These are phyloP conservation scores for Solanum pinnatisectum DNA, from an alignment of 257 asterid species.

Conservation along the genomic window DNA sequence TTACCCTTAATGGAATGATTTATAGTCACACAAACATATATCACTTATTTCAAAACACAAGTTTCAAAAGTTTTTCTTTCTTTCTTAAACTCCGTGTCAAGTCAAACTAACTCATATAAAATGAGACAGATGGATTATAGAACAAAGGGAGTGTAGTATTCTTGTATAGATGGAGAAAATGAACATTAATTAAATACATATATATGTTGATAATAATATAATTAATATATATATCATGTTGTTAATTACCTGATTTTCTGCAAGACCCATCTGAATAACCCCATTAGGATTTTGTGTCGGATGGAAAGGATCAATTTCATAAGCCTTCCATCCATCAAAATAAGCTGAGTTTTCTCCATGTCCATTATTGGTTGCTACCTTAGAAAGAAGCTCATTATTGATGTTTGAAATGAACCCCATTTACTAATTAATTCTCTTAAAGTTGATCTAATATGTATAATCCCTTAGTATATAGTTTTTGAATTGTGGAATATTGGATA, in stretches of 20 bases:
- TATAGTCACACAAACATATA: no score
- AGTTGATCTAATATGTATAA: not conserved
- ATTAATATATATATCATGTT: not conserved
- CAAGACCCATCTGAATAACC: conserved; percentile 2
- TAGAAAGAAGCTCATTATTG: not conserved
- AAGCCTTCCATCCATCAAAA: conserved; percentile 6
- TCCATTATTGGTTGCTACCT: not conserved
- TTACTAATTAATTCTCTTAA: not conserved
- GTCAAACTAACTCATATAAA: no score
- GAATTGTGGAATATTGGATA: not conserved
- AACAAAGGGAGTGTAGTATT: no score
- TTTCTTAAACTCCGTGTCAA: no score
- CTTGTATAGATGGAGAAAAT: not conserved
- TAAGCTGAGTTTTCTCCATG: conserved; percentile 3
- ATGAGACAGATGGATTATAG: no score
- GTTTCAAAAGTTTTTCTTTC: no score
- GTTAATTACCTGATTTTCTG: not conserved
- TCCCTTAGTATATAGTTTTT: not conserved
- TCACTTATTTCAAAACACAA: no score
- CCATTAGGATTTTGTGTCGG: not conserved
- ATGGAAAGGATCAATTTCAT: not conserved
- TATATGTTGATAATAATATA: no score
- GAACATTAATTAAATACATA: not conserved
- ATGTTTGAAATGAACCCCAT: not conserved
- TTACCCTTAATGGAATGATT: no score